Evolutionary conservation across 2,329 filamentous ascomycete species (phyloP), one percentile per base, ranked within the genome.

Genomic region (Aspergillus carbonarius): DNA sequence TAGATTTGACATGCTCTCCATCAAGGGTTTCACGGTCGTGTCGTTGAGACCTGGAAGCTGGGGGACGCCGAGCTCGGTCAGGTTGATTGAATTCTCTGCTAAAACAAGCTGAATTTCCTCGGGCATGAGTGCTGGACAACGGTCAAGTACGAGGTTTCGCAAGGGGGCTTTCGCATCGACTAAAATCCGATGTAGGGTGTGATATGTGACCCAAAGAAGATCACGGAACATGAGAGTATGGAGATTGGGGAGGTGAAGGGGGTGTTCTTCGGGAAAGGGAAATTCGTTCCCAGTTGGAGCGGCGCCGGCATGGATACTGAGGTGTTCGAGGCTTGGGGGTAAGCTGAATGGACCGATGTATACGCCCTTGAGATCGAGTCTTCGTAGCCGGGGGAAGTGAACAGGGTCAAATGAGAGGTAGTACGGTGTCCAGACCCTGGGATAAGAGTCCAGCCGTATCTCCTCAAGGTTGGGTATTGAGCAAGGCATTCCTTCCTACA

Each of bases 381-480:
- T 64, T n/a, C 68, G 68, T 15, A 76, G 61, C 1, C 59, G 60
- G 9, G 63, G 55, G 12, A 70, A 54, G n/a, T 64, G 42, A 6
- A 44, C 48, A n/a, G 39, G 59, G 17, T 60, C 60, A 40, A 64
- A 62, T 20, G 53, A 57, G 4, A 65, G 64, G 25, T 49, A 57
- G 52, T 65, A 68, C 23, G 59, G 55, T 5, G 61, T 52, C 40
- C 61, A 63, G 12, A 64, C 53, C 15, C 62, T 58, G 5, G 69
- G 67, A n/a, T 70, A 59, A 47, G 67, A 74, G 49, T 67, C 57
- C 3, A 76, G 64, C 17, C 70, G 62, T 1, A 76, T 48, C 42
- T 74, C 72, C 60, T 73, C 69, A 4, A 76, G 63, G 30, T 73
- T 73, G 4, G 70, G 67, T 42, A 70, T 58, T 8, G 58, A 34